phyloP scores from a whole-genome alignment of 2,329 filamentous ascomycete species.

The Thielaviopsis populi region DNA sequence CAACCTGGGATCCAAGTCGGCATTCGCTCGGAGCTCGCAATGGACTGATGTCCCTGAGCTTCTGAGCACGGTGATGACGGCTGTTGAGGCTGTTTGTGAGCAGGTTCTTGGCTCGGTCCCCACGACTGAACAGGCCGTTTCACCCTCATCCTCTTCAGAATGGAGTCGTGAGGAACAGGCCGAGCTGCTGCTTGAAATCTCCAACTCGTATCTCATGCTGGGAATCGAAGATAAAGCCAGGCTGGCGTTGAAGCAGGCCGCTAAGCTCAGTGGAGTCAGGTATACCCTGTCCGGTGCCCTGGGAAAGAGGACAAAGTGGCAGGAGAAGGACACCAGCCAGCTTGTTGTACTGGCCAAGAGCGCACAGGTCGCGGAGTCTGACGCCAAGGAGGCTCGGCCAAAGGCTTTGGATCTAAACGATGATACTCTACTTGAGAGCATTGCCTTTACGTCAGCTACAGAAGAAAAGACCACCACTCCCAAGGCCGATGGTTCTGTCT shows the following conservation, averaged over 20 bases:
- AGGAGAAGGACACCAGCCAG: constrained; percentile 69
- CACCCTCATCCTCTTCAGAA: constrained; percentile 21
- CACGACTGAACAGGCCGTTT: background rate
- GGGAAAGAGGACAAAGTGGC: constrained; percentile 71
- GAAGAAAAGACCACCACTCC: constrained; percentile 35
- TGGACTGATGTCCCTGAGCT: constrained; percentile 46
- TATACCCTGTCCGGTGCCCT: constrained; percentile 76
- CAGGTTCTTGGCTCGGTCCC: constrained; percentile 23
- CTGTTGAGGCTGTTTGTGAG: constrained; percentile 29
- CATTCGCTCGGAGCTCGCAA: constrained; percentile 40
- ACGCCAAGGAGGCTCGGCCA: constrained; percentile 30
- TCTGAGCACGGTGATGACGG: constrained; percentile 33
- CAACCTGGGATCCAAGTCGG: constrained; percentile 36
- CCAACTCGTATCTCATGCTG: constrained; percentile 70
- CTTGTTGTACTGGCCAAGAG: constrained; percentile 83
- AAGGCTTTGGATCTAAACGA: constrained; percentile 70
- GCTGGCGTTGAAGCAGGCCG: constrained; percentile 54
- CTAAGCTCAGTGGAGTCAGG: constrained; percentile 50
- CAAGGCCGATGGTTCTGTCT: background rate
- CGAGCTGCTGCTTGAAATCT: constrained; percentile 65
- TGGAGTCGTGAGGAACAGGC: constrained; percentile 40
- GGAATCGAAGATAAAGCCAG: constrained; percentile 64
- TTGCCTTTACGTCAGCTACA: constrained; percentile 50
- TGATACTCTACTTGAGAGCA: constrained; percentile 79
- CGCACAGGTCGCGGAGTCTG: constrained; percentile 22